phyloP scores from a whole-genome alignment of 257 asterid genomes.

The Leptodermis oblonga region DNA sequence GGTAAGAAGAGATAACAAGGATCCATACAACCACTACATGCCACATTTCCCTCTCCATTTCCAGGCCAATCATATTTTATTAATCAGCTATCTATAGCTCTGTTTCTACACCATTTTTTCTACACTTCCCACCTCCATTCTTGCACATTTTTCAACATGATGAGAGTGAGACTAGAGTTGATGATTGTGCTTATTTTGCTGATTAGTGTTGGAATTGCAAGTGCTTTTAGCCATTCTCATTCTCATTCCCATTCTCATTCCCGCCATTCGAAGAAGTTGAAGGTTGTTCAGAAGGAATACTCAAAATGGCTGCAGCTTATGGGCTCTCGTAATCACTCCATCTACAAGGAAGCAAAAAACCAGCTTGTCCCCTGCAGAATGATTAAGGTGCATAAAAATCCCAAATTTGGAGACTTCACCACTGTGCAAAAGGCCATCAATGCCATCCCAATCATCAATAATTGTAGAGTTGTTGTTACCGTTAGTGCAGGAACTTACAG shows the following conservation, averaged over 20 bases:
- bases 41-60: conserved; percentile 26
- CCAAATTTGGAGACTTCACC: conserved; percentile 52
- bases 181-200: conserved; percentile 27
- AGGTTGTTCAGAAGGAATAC: conserved; percentile 34
- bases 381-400: conserved; percentile 57
- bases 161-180: conserved; percentile 18
- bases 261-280: conserved; percentile 24
- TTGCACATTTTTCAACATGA: background rate
- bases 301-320: conserved; percentile 54
- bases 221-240: conserved; percentile 14
- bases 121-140: background rate
- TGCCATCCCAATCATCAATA: conserved; percentile 65
- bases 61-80: conserved; percentile 15
- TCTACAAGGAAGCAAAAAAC: conserved; percentile 48
- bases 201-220: conserved; percentile 17
- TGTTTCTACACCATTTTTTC: no score
- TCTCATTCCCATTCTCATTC: conserved; percentile 13
- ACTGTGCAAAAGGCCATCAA: conserved; percentile 53
- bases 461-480: conserved; percentile 68
- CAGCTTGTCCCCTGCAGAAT: conserved; percentile 51
- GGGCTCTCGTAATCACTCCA: conserved; percentile 51
- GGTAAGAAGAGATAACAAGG: conserved; percentile 27
- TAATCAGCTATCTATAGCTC: background rate
- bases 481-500: conserved; percentile 69
- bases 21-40: conserved; percentile 34